phyloP scores from a whole-genome alignment of 371 early-diverging fungal genomes.

The Batkoa obscura region DNA sequence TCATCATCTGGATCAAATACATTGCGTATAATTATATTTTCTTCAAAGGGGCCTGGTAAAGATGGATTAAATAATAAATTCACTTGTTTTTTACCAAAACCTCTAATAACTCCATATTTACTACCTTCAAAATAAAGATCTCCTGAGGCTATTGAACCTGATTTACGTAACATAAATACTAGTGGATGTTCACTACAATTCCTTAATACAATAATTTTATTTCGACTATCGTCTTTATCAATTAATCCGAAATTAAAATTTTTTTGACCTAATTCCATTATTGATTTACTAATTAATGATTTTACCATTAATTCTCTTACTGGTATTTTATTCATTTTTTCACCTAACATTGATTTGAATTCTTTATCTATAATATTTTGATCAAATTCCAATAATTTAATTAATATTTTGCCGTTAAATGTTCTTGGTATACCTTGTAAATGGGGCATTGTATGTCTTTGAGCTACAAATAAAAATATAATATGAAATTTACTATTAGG shows the following conservation, averaged over 20 bases:
- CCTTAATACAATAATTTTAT: slow-evolving; percentile 74
- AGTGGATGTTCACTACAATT: slow-evolving; percentile 81
- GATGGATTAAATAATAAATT: slow-evolving; percentile 85
- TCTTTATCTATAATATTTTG: slow-evolving; percentile 31
- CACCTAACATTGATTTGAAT: slow-evolving; percentile 42
- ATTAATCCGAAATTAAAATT: slow-evolving; percentile 91
- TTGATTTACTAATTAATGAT: slow-evolving; percentile 58
- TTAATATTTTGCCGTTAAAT: slow-evolving; percentile 55
- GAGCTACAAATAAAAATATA: slow-evolving; percentile 59
- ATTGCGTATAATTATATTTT: slow-evolving; percentile 76
- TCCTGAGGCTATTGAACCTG: slow-evolving; percentile 88
- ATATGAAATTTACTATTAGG: slow-evolving; percentile 47
- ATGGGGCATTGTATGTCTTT: slow-evolving; percentile 23
- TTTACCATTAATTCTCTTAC: slow-evolving; percentile 84
- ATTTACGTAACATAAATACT: slow-evolving; percentile 81
- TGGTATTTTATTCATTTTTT: slow-evolving; percentile 48
- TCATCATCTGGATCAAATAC: slow-evolving; percentile 70
- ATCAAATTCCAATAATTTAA: slow-evolving; percentile 64
- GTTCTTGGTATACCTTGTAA: slow-evolving; percentile 60
- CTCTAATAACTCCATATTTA: slow-evolving; percentile 74
- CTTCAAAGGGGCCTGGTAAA: slow-evolving; percentile 68
- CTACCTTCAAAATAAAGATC: slow-evolving; percentile 61
- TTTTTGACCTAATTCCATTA: slow-evolving; percentile 87
- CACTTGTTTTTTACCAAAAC: slow-evolving; percentile 79
- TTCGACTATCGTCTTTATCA: slow-evolving; percentile 69